Percentiles rank a stretch among this genome's conserved stretches.
Evolutionary conservation across 2,329 filamentous ascomycete species (phyloP).

Genomic region (Venturia carpophila): DNA sequence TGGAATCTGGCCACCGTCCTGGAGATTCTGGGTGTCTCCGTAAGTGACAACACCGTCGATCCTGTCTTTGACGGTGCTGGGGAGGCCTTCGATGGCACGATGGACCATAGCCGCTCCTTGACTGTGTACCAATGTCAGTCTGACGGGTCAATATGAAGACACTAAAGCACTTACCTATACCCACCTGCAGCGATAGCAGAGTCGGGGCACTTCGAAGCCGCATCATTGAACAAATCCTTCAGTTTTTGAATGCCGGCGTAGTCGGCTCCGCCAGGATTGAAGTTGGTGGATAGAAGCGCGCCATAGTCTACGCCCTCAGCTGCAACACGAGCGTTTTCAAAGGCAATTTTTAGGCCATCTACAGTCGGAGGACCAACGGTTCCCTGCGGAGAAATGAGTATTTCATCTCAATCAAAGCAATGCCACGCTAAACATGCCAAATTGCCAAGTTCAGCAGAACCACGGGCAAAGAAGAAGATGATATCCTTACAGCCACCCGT

Average conservation of each 20-base stretch:
- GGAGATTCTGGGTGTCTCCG: constrained; percentile 35
- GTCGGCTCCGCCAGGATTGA: constrained; percentile 28
- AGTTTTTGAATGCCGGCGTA: constrained; percentile 29
- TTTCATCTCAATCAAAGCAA: not conserved
- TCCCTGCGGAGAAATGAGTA: not conserved
- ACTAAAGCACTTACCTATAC: constrained; percentile 32
- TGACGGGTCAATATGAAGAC: constrained; percentile 10
- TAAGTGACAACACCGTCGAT: constrained; percentile 35
- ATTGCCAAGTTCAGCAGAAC: constrained; percentile 14
- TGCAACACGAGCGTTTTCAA: constrained; percentile 22
- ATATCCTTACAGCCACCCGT: constrained; percentile 4
- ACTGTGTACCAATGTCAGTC: constrained; percentile 20
- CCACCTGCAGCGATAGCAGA: constrained; percentile 34
- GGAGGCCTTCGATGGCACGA: constrained; percentile 27
- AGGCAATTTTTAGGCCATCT: constrained; percentile 10
- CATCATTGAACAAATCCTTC: constrained; percentile 30
- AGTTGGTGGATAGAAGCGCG: constrained; percentile 30
- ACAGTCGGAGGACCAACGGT: constrained; percentile 9
- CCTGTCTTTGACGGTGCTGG: constrained; percentile 24
- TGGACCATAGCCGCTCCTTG: constrained; percentile 36
- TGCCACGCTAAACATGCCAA: not conserved
- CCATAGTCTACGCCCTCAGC: constrained; percentile 33
- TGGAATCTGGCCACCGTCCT: constrained; percentile 31
- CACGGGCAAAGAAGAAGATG: constrained; percentile 19
- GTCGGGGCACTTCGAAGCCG: constrained; percentile 32